Percentiles rank a stretch among this genome's conserved stretches.
These are phyloP conservation scores for Dryadomyces quercivorus DNA, from an alignment of 2,329 filamentous ascomycete genomes.

Conservation along the genomic window DNA sequence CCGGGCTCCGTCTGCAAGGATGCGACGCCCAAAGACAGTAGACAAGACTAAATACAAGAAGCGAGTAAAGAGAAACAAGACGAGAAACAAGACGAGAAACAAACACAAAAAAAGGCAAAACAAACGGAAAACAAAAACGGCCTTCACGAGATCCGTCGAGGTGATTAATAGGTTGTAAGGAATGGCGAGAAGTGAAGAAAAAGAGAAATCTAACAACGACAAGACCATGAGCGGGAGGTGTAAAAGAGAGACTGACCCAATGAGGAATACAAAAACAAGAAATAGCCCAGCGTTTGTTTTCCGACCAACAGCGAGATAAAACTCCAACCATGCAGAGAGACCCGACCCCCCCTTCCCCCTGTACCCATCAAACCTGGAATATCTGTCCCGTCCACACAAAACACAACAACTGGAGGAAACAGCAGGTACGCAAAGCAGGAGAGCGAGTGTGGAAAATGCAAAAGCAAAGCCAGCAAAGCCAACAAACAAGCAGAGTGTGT, in stretches of 20 bases:
- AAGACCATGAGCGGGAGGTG: background rate
- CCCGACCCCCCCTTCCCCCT: constrained; percentile 2
- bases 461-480: background rate
- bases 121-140: background rate
- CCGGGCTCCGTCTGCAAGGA: background rate
- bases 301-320: constrained; percentile 7
- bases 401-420: background rate
- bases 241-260: background rate
- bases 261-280: background rate
- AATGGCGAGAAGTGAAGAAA: background rate
- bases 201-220: background rate
- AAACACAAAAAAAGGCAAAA: background rate
- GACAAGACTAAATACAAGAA: background rate
- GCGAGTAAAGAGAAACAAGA: constrained; percentile 1
- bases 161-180: constrained; percentile 2
- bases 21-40: background rate
- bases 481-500: background rate
- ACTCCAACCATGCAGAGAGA: constrained; percentile 13
- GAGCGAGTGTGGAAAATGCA: background rate
- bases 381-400: background rate
- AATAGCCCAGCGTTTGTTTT: constrained; percentile 4
- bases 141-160: background rate
- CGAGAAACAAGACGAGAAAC: constrained; percentile 1
- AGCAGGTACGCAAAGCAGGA: background rate
- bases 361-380: background rate